phyloP scores from a whole-genome alignment of 192 early-diverging fungal genomes.

The Coemansia sp. region DNA sequence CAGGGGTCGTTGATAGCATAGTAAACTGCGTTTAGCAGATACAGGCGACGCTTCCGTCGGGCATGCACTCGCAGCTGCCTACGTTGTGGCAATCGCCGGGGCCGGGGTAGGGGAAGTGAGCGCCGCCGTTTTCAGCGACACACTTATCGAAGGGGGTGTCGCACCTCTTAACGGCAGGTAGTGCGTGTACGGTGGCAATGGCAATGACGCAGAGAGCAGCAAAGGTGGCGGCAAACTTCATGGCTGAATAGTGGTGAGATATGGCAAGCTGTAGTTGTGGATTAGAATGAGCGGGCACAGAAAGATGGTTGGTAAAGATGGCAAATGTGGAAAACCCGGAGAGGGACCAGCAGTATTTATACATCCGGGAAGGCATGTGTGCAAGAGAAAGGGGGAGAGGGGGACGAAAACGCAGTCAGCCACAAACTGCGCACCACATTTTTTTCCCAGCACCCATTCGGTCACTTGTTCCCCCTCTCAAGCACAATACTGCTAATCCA shows the following conservation, averaged over 20 bases:
- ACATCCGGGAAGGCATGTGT: neutral
- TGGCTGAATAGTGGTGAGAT: neutral
- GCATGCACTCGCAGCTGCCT: constrained; percentile 36
- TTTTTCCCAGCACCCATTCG: neutral
- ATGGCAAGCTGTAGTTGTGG: neutral
- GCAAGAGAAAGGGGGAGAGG: neutral
- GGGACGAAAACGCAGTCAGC: neutral
- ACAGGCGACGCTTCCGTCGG: constrained; percentile 34
- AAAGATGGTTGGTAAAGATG: too few relatives aligned
- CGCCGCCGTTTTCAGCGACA: constrained; percentile 37
- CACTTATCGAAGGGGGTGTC: constrained; percentile 29
- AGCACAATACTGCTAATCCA: constrained; percentile 1
- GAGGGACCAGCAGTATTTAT: neutral
- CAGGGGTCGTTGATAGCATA: too few relatives aligned
- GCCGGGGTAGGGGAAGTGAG: constrained; percentile 36
- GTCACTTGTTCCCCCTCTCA: neutral
- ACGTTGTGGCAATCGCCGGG: constrained; percentile 39
- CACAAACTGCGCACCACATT: constrained; percentile 1
- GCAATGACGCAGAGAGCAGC: constrained; percentile 7
- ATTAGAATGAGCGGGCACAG: too few relatives aligned
- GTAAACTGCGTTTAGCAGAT: constrained; percentile 22
- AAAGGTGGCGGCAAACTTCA: constrained; percentile 12
- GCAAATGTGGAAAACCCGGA: neutral
- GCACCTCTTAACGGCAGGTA: neutral
- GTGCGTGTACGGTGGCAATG: constrained; percentile 8